Base-by-base conservation (phyloP, 2,329 filamentous ascomycete genomes). In the Berkeleyomyces rouxiae region DNA sequence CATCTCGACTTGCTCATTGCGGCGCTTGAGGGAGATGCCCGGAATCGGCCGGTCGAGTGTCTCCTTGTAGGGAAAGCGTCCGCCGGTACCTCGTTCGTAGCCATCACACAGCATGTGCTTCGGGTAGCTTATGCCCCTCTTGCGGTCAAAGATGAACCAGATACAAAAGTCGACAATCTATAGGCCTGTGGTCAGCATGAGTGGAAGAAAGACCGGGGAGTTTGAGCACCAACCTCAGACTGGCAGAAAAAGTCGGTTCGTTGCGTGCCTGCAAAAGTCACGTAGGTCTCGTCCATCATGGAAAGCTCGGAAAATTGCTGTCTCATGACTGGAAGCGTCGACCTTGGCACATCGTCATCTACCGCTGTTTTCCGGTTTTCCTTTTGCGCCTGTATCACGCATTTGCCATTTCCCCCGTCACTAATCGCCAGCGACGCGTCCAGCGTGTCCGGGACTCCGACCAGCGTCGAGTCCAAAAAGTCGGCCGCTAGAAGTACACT, bases 71-170 rank as follows among this genome's bases (percentile, higher is more conserved):
- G 71, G 67, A 4, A 69, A 69, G 4, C 66, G 68, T 36, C 71
- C 73, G 40, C 67, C 70, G 42, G 67, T 67, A 36, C 74, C 70
- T 67, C 78, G 82, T 68, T 86, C 82, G 68, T 85, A 95, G 33
- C 92, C 92, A 76, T 95, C 86, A 67, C 89, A 91, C 3, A 99
- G 79, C 4, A 96, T 69, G 73, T 96, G 88, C 59, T 82, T 80
- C 1, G 86, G 85, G 37, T 49, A 55, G 44, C 23, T 53, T 57
- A 63, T 39, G 72, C 33, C 69, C 70, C 40, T 77, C 67, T 80
- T 78, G 10, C 51, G 51, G 33, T 80, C 82, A 71, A 95, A 96
- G 1, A 96, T 76, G 7, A 82, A 78, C 82, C 86, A 90, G 49
- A 96, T 82, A 37, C 82, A 80, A 71, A 88, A 90, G 69, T 91